Base-by-base conservation (phyloP, 306 rosid species). In the Ceratonia siliqua region DNA sequence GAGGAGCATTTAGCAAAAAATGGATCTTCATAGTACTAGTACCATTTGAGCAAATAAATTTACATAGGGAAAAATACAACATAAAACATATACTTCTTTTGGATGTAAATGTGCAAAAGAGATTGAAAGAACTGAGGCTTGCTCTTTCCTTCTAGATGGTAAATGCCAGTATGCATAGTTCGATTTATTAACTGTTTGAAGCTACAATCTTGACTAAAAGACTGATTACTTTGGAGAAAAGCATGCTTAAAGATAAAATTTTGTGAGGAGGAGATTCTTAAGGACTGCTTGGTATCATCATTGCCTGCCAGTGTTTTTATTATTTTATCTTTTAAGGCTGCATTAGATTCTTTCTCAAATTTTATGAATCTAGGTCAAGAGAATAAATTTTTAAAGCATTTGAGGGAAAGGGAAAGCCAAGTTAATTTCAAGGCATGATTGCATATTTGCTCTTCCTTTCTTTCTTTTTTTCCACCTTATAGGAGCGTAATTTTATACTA, bases 381-480 rank as follows among this genome's bases (percentile, higher is more conserved):
- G 17, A 7, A 0, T 8, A 55, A 24, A 55, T 55, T 5, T 11
- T 5, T 11, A 55, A 55, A 55, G 10, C 25, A 50, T 24, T 43
- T 11, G 15, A 59, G 28, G 8, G 12, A 30, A 30, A 36, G 18
- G 9, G 36, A 20, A 24, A 62, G 38, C 9, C 25, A 53, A 22
- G 52, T 35, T 36, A 0, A 35, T 50, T 69, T 50, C 36, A 49
- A 49, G 73, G 8, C 54, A 71, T 9, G 45, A 4, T 15, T 18
- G 15, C 45, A 21, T 12, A 22, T 50, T 62, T 58, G 14, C 11
- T 38, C 68, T 71, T 76, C 72, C 69, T 72, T 1, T 5, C 57
- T 62, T 53, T 20, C 53, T 21, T 22, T 5, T 32, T 36, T 8
- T 35, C 20, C 30, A 32, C 59, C 43, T 43, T 24, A 62, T 35